These are phyloP conservation scores for Setaria viridis DNA, from an alignment of 202 grass and related monocot species.

Conservation along the genomic window DNA sequence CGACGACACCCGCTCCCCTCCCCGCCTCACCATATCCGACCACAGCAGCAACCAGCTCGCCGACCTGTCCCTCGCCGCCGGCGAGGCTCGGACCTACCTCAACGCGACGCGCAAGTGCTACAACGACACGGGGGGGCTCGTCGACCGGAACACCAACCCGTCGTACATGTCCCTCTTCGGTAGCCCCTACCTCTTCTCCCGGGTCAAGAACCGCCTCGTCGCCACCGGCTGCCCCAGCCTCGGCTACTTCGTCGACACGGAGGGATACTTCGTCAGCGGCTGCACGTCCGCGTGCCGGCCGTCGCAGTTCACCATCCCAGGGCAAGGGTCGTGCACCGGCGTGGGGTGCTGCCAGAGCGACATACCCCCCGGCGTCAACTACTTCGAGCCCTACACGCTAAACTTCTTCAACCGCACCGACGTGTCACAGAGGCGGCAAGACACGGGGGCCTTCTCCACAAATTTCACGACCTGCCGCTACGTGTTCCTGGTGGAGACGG, in stretches of 20 bases:
- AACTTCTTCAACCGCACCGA: no score
- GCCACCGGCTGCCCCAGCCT: constrained; percentile 52
- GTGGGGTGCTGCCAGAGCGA: constrained; percentile 66
- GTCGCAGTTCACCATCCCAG: background rate
- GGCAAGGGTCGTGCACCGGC: constrained; percentile 52
- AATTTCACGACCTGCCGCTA: constrained; percentile 40
- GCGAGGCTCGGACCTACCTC: constrained; percentile 30
- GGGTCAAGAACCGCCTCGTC: constrained; percentile 34
- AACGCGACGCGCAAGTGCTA: constrained; percentile 32
- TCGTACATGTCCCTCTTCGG: accelerated
- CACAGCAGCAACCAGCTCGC: background rate
- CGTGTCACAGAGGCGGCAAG: no score
- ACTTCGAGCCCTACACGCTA: background rate
- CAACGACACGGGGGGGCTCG: background rate
- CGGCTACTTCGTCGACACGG: constrained; percentile 41
- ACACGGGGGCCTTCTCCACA: no score
- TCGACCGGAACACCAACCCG: background rate
- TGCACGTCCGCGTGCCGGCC: constrained; percentile 60
- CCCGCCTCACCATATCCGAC: background rate
- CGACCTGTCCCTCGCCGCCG: constrained; percentile 13
- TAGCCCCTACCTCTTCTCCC: constrained; percentile 32
- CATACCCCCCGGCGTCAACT: background rate
- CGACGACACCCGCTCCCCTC: background rate
- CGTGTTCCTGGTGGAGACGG: constrained; percentile 47
- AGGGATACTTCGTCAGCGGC: constrained; percentile 22